Conservation (phyloP, 208 protist genomes). For the Lotmaria passim region DNA sequence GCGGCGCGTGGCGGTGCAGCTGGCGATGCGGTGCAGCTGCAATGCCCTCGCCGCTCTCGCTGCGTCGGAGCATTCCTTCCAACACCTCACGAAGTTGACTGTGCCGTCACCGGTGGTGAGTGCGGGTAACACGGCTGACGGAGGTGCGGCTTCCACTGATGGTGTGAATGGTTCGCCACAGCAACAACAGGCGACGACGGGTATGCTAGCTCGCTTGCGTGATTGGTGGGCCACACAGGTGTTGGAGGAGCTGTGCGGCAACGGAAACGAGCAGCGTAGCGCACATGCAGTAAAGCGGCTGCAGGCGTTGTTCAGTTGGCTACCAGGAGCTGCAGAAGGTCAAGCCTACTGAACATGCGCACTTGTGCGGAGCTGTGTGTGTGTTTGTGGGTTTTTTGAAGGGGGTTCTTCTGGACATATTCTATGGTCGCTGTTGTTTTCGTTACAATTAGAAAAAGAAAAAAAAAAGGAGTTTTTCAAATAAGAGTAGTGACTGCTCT, state of each 20-base stretch:
- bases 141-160: too few species aligned
- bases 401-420: background rate
- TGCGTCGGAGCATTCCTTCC: too few species aligned
- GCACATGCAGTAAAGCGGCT: slow-evolving; percentile 18
- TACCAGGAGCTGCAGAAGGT: slow-evolving; percentile 4
- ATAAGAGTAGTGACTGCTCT: too few species aligned
- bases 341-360: background rate
- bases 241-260: slow-evolving; percentile 28
- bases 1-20: slow-evolving; percentile 33
- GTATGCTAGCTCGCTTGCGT: slow-evolving; percentile 8
- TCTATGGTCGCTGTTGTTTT: too few species aligned
- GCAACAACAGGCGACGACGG: background rate
- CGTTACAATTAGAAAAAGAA: too few species aligned
- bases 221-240: slow-evolving; percentile 35
- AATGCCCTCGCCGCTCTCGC: slow-evolving; percentile 29
- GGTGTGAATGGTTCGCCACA: too few species aligned
- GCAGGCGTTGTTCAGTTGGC: slow-evolving; percentile 23
- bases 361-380: too few species aligned
- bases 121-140: background rate
- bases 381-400: background rate
- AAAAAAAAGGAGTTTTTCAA: too few species aligned
- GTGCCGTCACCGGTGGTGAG: background rate
- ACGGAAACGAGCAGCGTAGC: slow-evolving; percentile 6
- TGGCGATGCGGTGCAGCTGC: slow-evolving; percentile 39
- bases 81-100: background rate